Evolutionary conservation across 768 basidiomycete genomes (phyloP), one percentile per base, ranked within the genome.

Genomic region (Epithele typhae): DNA sequence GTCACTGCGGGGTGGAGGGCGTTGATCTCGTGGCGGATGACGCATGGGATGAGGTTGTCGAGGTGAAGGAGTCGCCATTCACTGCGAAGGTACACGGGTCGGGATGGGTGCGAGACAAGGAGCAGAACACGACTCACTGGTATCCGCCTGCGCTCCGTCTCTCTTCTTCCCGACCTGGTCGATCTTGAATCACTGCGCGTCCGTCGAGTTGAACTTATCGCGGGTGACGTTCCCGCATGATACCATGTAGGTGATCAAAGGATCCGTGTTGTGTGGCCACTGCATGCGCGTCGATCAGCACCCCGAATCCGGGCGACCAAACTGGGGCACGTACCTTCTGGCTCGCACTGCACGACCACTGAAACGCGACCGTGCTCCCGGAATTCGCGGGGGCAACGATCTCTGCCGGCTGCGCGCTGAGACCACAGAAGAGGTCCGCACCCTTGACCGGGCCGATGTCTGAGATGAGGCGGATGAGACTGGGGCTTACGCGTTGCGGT

Each of bases 1-100:
- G 85, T 87, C n/a, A 59, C 70, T 5, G 74, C 87, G 37, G 81
- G 72, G 57, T 90, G 88, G 12, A 90, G 76, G 9, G 83, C 82
- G 61, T 90, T 82, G n/a, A n/a, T n/a, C 60, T 91, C 88, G 62
- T 78, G 2, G 87, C 88, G 3, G 83, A 66, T 1, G 79, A 70
- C 41, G 91, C 60, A 36, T 73, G 75, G 17, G 46, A 32, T 5
- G 68, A 68, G 27, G 72, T 58, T 2, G 60, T 68, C 34, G 69
- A 39, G 22, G 56, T 53, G 55, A 54, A 56, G 18, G 64, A 53
- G n/a, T 56, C 56, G 23, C 62, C 59, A 25, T 55, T 47, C 47
- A 51, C 60, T 60, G 45, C 23, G 46, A 21, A 18, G n/a, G 4
- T 4, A 18, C 11, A 37, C 15, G 23, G 10, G 33, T 12, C 22